These are phyloP conservation scores for Licmophora abbreviata DNA, from an alignment of 108 stramenopile species.

Conservation along the genomic window DNA sequence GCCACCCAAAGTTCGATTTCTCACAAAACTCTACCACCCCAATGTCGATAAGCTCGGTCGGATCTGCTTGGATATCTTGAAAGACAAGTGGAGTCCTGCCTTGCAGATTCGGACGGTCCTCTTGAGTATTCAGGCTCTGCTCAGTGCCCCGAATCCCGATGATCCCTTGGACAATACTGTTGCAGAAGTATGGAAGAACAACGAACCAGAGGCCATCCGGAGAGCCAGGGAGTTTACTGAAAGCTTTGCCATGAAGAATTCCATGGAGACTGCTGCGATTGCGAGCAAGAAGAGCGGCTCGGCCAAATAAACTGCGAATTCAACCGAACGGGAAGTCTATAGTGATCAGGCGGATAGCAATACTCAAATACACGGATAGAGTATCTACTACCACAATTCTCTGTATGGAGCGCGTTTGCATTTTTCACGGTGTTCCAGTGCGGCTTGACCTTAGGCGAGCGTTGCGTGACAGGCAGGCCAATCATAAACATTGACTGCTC, in stretches of 20 bases:
- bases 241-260: slow-evolving; percentile 74
- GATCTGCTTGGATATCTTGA: slow-evolving; percentile 98
- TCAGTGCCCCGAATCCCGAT: slow-evolving; percentile 97
- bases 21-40: slow-evolving; percentile 99
- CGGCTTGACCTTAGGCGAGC: too few relatives aligned
- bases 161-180: slow-evolving; percentile 97
- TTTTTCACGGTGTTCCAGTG: too few relatives aligned
- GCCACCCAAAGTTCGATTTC: slow-evolving; percentile 97
- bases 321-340: too few relatives aligned
- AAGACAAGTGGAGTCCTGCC: slow-evolving; percentile 99
- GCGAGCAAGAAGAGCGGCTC: background rate
- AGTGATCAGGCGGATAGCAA: too few relatives aligned
- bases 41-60: slow-evolving; percentile 97
- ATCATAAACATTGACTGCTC: too few relatives aligned
- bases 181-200: slow-evolving; percentile 94
- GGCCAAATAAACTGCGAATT: slow-evolving; percentile 3
- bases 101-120: slow-evolving; percentile 94
- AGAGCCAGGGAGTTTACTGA: slow-evolving; percentile 87
- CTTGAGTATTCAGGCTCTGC: slow-evolving; percentile 89
- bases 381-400: too few relatives aligned
- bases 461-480: too few relatives aligned
- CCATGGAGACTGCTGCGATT: background rate
- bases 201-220: slow-evolving; percentile 85
- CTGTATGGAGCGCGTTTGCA: too few relatives aligned
- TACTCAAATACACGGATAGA: too few relatives aligned